These are phyloP conservation scores for Russula ochroleuca DNA, from an alignment of 768 basidiomycete genomes.

Conservation along the genomic window DNA sequence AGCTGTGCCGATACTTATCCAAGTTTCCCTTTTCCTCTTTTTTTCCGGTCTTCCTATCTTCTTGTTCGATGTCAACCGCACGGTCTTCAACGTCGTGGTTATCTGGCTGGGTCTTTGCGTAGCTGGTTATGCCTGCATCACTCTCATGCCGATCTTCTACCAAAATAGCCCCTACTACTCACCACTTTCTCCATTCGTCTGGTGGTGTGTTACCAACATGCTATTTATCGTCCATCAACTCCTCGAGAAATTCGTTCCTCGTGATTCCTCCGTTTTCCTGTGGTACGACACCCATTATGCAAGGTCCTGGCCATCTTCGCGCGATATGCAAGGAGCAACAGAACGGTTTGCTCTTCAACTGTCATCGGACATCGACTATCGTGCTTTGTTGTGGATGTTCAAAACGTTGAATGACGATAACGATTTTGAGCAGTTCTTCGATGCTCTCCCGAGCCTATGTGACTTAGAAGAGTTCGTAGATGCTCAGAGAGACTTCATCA, in stretches of 20 bases:
- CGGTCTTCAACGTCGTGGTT: slow-evolving; percentile 1
- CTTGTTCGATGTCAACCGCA: slow-evolving; percentile 34
- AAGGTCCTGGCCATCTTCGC: background rate
- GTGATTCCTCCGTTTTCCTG: too few species aligned
- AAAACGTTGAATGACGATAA: background rate
- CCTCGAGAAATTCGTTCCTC: background rate
- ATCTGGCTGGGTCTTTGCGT: background rate
- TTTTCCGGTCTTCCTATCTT: slow-evolving; percentile 48
- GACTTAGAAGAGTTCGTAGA: background rate
- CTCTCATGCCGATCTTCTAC: too few species aligned
- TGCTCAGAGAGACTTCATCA: background rate
- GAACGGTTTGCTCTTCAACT: background rate
- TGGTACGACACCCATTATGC: too few species aligned
- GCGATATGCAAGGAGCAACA: background rate
- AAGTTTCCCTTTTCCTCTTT: slow-evolving; percentile 48
- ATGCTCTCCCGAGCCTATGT: background rate
- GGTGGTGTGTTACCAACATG: background rate
- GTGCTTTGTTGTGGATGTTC: background rate
- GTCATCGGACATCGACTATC: background rate
- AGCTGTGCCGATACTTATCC: slow-evolving; percentile 35
- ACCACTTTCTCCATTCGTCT: background rate
- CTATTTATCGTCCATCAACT: background rate
- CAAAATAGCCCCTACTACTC: background rate
- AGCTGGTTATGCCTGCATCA: background rate
- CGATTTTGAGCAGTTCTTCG: slow-evolving; percentile 9